These are phyloP conservation scores for Lactuca saligna DNA, from an alignment of 129 eudicot genomes.

Conservation along the genomic window DNA sequence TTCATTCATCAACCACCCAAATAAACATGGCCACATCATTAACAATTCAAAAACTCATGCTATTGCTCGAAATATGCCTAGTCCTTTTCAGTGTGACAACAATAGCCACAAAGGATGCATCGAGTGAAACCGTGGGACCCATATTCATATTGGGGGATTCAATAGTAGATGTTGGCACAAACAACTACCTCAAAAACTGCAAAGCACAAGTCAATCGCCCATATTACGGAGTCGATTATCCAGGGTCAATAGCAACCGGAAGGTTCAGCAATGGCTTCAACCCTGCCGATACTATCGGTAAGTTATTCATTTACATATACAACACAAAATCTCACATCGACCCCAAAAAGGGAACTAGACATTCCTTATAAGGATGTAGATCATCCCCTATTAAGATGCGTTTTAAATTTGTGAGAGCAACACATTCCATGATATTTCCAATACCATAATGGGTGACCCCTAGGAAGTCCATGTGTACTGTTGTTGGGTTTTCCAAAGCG, in stretches of 20 bases:
- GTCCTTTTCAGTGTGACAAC: slow-evolving; percentile 14
- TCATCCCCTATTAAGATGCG: neutral
- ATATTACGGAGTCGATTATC: slow-evolving; percentile 52
- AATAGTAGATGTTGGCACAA: slow-evolving; percentile 49
- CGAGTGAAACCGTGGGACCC: neutral
- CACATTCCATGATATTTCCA: neutral
- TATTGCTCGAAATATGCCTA: neutral
- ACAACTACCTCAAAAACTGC: slow-evolving; percentile 30
- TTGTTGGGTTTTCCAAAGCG: too few species aligned
- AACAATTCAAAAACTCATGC: neutral
- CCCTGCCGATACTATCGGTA: slow-evolving; percentile 43
- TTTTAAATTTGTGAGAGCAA: neutral
- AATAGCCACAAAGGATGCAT: neutral
- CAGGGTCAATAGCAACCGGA: slow-evolving; percentile 38
- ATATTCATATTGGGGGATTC: slow-evolving; percentile 52
- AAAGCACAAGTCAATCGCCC: slow-evolving; percentile 37
- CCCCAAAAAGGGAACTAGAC: neutral
- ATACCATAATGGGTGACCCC: too few species aligned
- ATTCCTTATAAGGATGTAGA: neutral
- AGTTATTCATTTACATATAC: neutral
- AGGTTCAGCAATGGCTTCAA: slow-evolving; percentile 55
- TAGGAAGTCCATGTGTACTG: too few species aligned
- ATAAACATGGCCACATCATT: slow-evolving; percentile 3
- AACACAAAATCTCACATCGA: neutral
- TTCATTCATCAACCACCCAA: slow-evolving; percentile 6